phyloP scores from a whole-genome alignment of 2,329 filamentous ascomycete genomes.

The Dactylonectria estremocensis region DNA sequence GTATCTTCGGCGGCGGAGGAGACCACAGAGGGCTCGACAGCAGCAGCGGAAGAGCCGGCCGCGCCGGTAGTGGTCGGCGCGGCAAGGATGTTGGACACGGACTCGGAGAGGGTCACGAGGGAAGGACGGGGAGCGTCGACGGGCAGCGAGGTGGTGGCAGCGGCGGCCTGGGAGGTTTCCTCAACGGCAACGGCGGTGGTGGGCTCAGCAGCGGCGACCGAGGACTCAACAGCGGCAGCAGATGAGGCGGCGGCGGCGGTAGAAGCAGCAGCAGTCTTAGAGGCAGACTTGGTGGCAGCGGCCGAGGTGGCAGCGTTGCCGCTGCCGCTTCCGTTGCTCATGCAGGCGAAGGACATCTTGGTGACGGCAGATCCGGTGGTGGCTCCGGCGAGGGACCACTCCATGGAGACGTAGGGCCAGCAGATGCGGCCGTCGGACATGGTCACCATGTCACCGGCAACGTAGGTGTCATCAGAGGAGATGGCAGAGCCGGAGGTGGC shows the following conservation, averaged over 20 bases:
- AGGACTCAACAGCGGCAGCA: slow-evolving; percentile 3
- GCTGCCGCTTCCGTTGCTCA: slow-evolving; percentile 40
- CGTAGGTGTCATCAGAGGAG: slow-evolving; percentile 67
- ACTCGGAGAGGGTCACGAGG: slow-evolving; percentile 31
- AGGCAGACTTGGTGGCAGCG: slow-evolving; percentile 28
- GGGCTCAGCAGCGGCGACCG: neutral
- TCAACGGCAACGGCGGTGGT: slow-evolving; percentile 19
- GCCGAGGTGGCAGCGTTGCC: slow-evolving; percentile 21
- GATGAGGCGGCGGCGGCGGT: slow-evolving; percentile 8
- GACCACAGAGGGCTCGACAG: slow-evolving; percentile 16
- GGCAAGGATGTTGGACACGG: slow-evolving; percentile 36
- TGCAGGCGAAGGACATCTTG: slow-evolving; percentile 70
- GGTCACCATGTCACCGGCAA: slow-evolving; percentile 75
- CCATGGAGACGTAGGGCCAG: slow-evolving; percentile 73
- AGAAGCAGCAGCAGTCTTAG: slow-evolving; percentile 21
- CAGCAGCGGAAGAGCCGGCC: slow-evolving; percentile 17
- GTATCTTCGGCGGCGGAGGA: slow-evolving; percentile 16
- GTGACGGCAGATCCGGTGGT: slow-evolving; percentile 46
- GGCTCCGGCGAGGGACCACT: slow-evolving; percentile 58
- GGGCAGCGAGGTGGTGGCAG: slow-evolving; percentile 20
- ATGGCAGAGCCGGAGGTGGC: slow-evolving; percentile 66
- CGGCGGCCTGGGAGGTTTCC: slow-evolving; percentile 20
- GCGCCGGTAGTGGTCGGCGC: slow-evolving; percentile 20
- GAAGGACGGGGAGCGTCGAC: slow-evolving; percentile 41
- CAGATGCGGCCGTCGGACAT: slow-evolving; percentile 72